Evolutionary conservation across 768 basidiomycete genomes (phyloP), one percentile per base, ranked within the genome.

Genomic region (Suillus cothurnatus): DNA sequence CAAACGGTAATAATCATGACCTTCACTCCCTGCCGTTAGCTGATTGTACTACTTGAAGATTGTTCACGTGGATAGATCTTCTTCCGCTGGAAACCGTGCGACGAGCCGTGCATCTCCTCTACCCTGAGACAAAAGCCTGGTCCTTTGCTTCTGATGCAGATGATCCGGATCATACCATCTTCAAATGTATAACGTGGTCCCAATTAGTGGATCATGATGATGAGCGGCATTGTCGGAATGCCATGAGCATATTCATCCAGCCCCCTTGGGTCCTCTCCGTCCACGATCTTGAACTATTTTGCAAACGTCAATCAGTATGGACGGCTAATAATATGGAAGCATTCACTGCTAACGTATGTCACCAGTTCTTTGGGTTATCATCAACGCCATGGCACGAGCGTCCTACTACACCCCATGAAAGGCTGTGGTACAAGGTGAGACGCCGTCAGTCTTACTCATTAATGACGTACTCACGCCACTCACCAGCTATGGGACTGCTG

Each of bases 351-450:
- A 61, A 59, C 66, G 67, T 17, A 71, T 59, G 8, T 45, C 28
- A 70, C 69, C 73, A 64, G 66, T 77, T 69, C 68, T 69, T 14
- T 28, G 57, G 57, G 23, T 58, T 38, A 6, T 58, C 34, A 3
- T 60, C 69, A 3, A 57, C 65, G 11, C 59, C 68, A 19, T 56
- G 64, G 9, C 67, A 61, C 77, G 82, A 66, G 75, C 19, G 45
- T 45, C 50, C 62, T 32, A 61, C 36, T n/a, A 19, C 53, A 31
- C 26, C 36, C 15, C 66, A 81, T 60, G 79, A 87, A 67, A 80
- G 84, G 65, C 66, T 88, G 52, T 89, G 88, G 88, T 84, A 80
- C 39, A 88, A 88, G 81, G 76, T 76, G 65, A 21, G 66, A 50
- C 32, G 34, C 43, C 19, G 23, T 17, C 32, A 34, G 11, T 26